These are phyloP conservation scores for Takashimella tepidaria DNA, from an alignment of 1,284 basidiomycete species.

Conservation along the genomic window DNA sequence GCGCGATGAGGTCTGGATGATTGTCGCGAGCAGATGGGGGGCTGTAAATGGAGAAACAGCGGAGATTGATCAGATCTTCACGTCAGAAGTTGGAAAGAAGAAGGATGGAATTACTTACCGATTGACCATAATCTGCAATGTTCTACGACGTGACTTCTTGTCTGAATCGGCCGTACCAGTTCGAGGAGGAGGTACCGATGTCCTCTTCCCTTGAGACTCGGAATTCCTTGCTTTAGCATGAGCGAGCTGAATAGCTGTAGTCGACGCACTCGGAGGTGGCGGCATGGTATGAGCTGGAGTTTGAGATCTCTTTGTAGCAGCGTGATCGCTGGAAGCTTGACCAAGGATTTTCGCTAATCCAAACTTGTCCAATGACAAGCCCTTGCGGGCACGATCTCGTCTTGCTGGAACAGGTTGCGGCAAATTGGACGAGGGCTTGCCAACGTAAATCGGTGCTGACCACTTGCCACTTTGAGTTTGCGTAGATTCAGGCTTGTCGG, in stretches of 20 bases:
- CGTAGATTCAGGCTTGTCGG: background rate
- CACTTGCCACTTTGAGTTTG: background rate
- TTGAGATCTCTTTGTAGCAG: background rate
- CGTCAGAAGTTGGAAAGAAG: background rate
- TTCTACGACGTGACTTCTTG: slow-evolving; percentile 37
- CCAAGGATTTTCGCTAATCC: slow-evolving; percentile 61
- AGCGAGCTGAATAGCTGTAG: slow-evolving; percentile 13
- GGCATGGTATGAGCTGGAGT: slow-evolving; percentile 7
- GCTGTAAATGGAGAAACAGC: too few relatives aligned
- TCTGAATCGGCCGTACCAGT: slow-evolving; percentile 16
- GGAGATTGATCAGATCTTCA: too few relatives aligned
- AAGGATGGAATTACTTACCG: background rate
- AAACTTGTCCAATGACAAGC: slow-evolving; percentile 67
- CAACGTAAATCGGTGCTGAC: background rate
- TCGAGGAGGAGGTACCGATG: slow-evolving; percentile 6
- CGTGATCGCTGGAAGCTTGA: slow-evolving; percentile 12
- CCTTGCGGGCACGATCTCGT: slow-evolving; percentile 55
- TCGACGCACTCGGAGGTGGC: slow-evolving; percentile 15
- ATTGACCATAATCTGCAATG: slow-evolving; percentile 29
- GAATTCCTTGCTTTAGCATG: slow-evolving; percentile 4
- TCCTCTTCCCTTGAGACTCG: slow-evolving; percentile 10
- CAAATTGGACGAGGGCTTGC: slow-evolving; percentile 1
- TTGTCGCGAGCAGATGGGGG: background rate
- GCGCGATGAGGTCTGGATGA: background rate
- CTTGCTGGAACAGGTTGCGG: slow-evolving; percentile 26